A percentile compares a stretch with the other conserved stretches of the same genome.
phyloP scores from a whole-genome alignment of 2,329 filamentous ascomycete species.

The Triangularia verruculosa region DNA sequence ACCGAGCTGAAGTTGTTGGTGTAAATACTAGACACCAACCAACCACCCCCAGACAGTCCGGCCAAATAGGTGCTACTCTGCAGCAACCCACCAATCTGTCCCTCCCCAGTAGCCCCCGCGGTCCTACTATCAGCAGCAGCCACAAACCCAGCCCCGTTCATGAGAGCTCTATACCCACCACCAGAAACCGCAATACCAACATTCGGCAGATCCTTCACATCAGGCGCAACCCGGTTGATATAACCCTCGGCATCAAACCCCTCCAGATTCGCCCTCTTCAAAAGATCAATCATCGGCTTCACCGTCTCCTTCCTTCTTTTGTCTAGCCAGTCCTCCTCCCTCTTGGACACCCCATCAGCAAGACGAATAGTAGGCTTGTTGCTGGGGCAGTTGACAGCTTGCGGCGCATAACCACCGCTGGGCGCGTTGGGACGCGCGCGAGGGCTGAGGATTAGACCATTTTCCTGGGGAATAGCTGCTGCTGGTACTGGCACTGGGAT shows the following conservation, averaged over 20 bases:
- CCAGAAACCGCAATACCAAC: constrained; percentile 78
- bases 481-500: constrained; percentile 9
- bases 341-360: constrained; percentile 59
- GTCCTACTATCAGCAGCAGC: constrained; percentile 77
- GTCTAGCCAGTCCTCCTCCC: constrained; percentile 73
- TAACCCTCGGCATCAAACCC: constrained; percentile 74
- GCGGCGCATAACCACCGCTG: constrained; percentile 67
- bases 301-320: constrained; percentile 70
- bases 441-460: constrained; percentile 17
- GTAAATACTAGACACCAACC: constrained; percentile 80
- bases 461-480: not conserved
- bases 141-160: constrained; percentile 77
- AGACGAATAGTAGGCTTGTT: constrained; percentile 66
- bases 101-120: constrained; percentile 53
- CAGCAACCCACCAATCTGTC: constrained; percentile 75
- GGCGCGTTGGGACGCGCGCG: constrained; percentile 39
- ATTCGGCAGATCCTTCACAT: constrained; percentile 50
- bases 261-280: constrained; percentile 69
- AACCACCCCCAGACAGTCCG: constrained; percentile 78
- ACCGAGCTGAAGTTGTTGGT: constrained; percentile 81
- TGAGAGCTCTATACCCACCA: constrained; percentile 81
- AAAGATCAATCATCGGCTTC: constrained; percentile 69
- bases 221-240: constrained; percentile 56
- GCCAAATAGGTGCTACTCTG: constrained; percentile 79
- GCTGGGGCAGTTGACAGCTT: constrained; percentile 64